Evolutionary conservation across 805 yeast species (phyloP), one percentile per base, ranked within the genome.

Genomic region (Sugiyamaella americana): DNA sequence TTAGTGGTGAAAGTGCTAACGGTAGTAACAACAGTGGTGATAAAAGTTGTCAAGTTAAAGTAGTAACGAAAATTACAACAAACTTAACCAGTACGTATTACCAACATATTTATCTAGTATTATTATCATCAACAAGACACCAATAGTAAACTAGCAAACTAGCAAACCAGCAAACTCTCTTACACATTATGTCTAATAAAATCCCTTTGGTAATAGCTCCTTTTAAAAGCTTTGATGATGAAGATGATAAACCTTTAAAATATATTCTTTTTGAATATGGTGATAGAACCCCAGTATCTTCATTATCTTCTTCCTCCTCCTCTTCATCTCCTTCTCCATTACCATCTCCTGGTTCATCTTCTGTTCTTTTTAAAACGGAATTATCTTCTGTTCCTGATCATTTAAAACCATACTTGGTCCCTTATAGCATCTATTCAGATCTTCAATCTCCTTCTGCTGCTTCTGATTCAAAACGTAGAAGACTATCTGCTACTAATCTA

Each of bases 401-500:
- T 24, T 19, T 45, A 24, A 5, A 32, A 19, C 26, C 42, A 13
- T 40, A 41, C 35, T 24, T 56, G 40, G 50, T 50, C 2, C 22
- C 24, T n/a, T 48, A 45, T 22, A 51, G 52, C 2, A 43, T 51
- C 11, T 48, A 52, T 18, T 41, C 51, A 8, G 44, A 36, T 19
- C 40, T 30, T 20, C 6, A 26, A 17, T 20, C 29, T 13, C 21
- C 34, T 26, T 22, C 22, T 5, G 22, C 23, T 37, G 23, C 34
- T 34, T 21, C 16, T 29, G 40, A 21, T 6, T 13, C 42, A 36
- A 40, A 5, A 8, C 43, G 42, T 13, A 16, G 21, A 21, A 5
- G 42, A 10, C 43, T 10, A 18, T 16, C 22, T 36, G 43, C 22
- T 30, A 26, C 32, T 26, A 26, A 26, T 26, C 32, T 26, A 5